Conservation (phyloP, 352 stramenopile species). For the Phytophthora nicotianae region DNA sequence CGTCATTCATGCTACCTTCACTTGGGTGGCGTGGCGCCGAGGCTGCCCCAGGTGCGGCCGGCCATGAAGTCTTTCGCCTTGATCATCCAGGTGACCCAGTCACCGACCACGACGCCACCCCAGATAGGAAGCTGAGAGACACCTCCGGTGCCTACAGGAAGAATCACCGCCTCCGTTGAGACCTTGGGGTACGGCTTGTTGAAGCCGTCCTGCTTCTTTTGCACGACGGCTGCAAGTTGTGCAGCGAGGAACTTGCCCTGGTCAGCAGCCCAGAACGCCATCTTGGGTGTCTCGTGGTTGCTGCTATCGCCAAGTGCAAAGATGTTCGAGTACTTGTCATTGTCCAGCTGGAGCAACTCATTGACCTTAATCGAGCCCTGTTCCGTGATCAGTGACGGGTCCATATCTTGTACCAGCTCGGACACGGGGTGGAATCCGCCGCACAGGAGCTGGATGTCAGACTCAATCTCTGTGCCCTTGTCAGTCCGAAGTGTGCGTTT, state of each 20-base stretch:
- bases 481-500: slow-evolving; percentile 47
- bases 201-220: slow-evolving; percentile 29
- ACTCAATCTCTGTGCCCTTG: slow-evolving; percentile 58
- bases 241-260: slow-evolving; percentile 50
- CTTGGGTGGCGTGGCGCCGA: slow-evolving; percentile 20
- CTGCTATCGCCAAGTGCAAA: slow-evolving; percentile 63
- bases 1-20: neutral
- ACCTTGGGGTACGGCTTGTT: slow-evolving; percentile 33
- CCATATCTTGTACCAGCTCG: slow-evolving; percentile 43
- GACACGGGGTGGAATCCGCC: slow-evolving; percentile 43
- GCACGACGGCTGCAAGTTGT: slow-evolving; percentile 36
- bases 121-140: slow-evolving; percentile 59
- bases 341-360: slow-evolving; percentile 49
- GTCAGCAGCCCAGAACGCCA: slow-evolving; percentile 43
- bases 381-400: slow-evolving; percentile 46
- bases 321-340: slow-evolving; percentile 46
- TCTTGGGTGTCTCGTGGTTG: slow-evolving; percentile 53
- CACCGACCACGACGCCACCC: slow-evolving; percentile 55
- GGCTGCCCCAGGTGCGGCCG: slow-evolving; percentile 31
- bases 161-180: slow-evolving; percentile 22
- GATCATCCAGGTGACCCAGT: slow-evolving; percentile 51
- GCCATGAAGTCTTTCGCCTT: slow-evolving; percentile 58
- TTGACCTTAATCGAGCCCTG: slow-evolving; percentile 56
- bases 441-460: slow-evolving; percentile 60
- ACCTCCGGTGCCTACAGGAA: slow-evolving; percentile 57